A percentile compares a stretch with the other conserved stretches of the same genome.
These are phyloP conservation scores for Eucalyptus microcorys DNA, from an alignment of 345 rosid species.

Conservation along the genomic window DNA sequence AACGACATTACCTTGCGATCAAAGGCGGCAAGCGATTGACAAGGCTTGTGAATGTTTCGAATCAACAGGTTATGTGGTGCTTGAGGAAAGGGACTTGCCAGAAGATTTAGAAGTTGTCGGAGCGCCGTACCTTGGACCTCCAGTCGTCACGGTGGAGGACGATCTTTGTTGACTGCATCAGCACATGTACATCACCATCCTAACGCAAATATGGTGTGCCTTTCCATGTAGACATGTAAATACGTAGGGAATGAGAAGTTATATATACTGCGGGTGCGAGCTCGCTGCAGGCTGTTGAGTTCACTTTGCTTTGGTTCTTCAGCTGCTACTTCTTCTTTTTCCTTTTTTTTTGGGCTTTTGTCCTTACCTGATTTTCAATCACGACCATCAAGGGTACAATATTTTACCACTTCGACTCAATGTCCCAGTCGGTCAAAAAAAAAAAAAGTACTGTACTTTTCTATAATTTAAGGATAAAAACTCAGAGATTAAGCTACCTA, in stretches of 20 bases:
- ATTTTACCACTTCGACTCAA: neutral
- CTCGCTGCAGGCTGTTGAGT: neutral
- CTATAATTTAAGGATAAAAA: neutral
- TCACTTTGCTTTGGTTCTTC: neutral
- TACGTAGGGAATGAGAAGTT: neutral
- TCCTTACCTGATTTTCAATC: neutral
- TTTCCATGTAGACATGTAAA: neutral
- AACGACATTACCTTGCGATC: neutral
- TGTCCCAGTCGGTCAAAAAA: neutral
- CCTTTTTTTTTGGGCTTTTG: neutral
- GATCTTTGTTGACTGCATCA: neutral
- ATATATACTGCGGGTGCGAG: neutral
- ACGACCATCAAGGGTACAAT: neutral
- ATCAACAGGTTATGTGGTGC: conserved; percentile 17
- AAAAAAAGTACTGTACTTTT: neutral
- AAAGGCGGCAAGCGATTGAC: neutral
- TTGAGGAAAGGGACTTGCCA: conserved; percentile 18
- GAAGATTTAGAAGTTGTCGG: conserved; percentile 16
- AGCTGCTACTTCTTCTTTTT: fast-evolving
- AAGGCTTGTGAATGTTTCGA: neutral
- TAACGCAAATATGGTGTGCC: neutral
- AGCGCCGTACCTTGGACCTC: conserved; percentile 24
- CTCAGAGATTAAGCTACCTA: neutral
- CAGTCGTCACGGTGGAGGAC: neutral
- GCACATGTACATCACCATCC: neutral